These are phyloP conservation scores for Punctularia strigosozonata DNA, from an alignment of 768 basidiomycete genomes.

Conservation along the genomic window DNA sequence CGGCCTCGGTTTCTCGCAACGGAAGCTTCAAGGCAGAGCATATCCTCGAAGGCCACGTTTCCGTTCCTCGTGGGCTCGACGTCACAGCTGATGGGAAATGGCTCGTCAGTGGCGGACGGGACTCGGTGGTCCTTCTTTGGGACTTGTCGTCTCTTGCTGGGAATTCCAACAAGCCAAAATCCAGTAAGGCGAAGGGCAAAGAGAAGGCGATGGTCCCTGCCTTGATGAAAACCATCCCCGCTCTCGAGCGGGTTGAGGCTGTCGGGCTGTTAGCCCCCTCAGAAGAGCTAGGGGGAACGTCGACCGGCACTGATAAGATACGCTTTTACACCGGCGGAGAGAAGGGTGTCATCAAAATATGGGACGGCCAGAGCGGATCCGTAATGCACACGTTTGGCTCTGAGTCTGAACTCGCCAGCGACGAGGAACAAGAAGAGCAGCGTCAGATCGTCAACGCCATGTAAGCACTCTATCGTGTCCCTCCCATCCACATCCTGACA, in stretches of 20 bases:
- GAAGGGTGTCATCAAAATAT: constrained; percentile 74
- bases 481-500: background rate
- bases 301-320: constrained; percentile 28
- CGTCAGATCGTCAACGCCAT: constrained; percentile 72
- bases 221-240: constrained; percentile 68
- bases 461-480: constrained; percentile 42
- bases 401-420: constrained; percentile 30
- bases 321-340: constrained; percentile 87
- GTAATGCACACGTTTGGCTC: constrained; percentile 49
- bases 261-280: constrained; percentile 56
- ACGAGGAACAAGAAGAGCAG: constrained; percentile 62
- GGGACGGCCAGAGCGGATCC: constrained; percentile 64
- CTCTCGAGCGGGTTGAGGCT: constrained; percentile 80
- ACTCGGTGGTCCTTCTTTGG: constrained; percentile 91
- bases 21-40: constrained; percentile 56
- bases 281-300: constrained; percentile 34
- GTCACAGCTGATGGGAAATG: constrained; percentile 78
- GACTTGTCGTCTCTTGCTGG: constrained; percentile 41
- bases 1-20: constrained; percentile 36
- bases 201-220: constrained; percentile 37
- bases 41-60: constrained; percentile 91
- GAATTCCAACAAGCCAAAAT: constrained; percentile 11
- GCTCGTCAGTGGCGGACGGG: constrained; percentile 85
- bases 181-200: constrained; percentile 33
- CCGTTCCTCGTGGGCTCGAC: constrained; percentile 85